Evolutionary conservation across 768 basidiomycete genomes (phyloP).

Genomic region (Holtermannia corniformis): DNA sequence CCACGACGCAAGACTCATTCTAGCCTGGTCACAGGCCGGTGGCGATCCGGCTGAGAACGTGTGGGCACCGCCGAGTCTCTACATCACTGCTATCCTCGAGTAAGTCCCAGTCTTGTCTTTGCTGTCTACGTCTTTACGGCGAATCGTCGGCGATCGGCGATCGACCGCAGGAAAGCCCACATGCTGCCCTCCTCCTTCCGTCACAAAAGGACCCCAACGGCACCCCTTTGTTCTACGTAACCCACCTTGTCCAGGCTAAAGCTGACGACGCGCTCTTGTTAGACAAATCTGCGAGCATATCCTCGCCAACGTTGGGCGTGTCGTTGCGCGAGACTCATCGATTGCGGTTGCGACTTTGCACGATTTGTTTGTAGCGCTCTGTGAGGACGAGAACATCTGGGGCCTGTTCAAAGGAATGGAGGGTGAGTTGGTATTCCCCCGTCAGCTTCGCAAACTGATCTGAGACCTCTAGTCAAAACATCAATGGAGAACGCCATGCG

Average conservation of each 20-base stretch:
- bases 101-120: conserved; percentile 46
- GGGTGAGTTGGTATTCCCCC: conserved; percentile 50
- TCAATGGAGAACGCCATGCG: conserved; percentile 18
- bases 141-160: neutral
- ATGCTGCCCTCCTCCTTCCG: conserved; percentile 9
- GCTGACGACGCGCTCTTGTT: conserved; percentile 9
- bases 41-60: conserved; percentile 51
- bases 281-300: conserved; percentile 56
- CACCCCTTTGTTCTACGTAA: conserved; percentile 6
- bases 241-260: conserved; percentile 8
- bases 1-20: conserved; percentile 63
- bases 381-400: conserved; percentile 82
- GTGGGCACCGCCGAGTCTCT: conserved; percentile 72
- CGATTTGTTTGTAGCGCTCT: conserved; percentile 77
- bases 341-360: conserved; percentile 62
- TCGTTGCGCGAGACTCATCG: conserved; percentile 76
- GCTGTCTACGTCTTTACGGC: no score
- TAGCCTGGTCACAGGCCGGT: conserved; percentile 55
- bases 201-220: neutral
- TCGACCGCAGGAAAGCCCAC: no score
- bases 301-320: conserved; percentile 69
- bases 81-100: conserved; percentile 89
- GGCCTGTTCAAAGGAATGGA: conserved; percentile 75
- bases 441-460: neutral
- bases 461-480: conserved; percentile 16